Evolutionary conservation across 148 eudicot species (phyloP).

Genomic region (Heliosperma pusillum): DNA sequence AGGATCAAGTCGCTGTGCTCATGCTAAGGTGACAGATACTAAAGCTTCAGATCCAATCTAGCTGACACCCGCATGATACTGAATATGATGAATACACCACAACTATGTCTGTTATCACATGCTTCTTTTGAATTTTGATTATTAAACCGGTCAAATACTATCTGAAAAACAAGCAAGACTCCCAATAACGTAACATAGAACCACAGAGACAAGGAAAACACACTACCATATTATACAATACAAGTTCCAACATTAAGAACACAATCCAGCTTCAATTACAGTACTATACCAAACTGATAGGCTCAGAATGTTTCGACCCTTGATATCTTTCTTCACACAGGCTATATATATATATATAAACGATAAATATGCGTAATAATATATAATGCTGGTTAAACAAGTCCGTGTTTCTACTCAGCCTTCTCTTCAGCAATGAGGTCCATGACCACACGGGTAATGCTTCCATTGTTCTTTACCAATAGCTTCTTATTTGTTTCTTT

Average conservation of each 20-base stretch:
- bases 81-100: too few species aligned
- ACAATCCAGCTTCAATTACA: neutral
- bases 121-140: too few species aligned
- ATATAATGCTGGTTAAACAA: neutral
- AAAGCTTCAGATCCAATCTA: too few species aligned
- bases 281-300: constrained; percentile 5
- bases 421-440: constrained; percentile 70
- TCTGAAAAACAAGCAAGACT: too few species aligned
- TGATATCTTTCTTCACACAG: constrained; percentile 2
- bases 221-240: neutral
- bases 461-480: constrained; percentile 80
- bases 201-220: neutral
- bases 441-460: constrained; percentile 78
- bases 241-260: neutral
- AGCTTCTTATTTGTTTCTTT: constrained; percentile 60
- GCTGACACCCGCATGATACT: too few species aligned
- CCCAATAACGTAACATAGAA: too few species aligned
- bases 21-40: too few species aligned
- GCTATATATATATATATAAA: neutral
- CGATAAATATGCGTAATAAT: neutral
- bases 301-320: neutral
- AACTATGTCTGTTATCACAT: too few species aligned
- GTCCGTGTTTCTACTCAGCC: neutral
- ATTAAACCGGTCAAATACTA: too few species aligned
- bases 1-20: too few species aligned